A percentile compares a stretch with the other conserved stretches of the same genome.
These are phyloP conservation scores for Alnus glutinosa DNA, from an alignment of 306 rosid species.

Conservation along the genomic window DNA sequence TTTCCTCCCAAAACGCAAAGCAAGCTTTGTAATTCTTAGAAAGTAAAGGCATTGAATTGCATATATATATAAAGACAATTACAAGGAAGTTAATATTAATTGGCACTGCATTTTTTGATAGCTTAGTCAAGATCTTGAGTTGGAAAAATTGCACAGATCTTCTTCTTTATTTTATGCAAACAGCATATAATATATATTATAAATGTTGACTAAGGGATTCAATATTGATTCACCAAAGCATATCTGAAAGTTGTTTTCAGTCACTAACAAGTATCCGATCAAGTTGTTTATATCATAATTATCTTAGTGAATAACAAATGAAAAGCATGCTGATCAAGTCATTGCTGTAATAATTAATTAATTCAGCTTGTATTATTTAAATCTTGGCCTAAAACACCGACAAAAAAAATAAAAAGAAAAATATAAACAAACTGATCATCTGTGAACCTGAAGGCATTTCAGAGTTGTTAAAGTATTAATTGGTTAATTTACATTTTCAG, in stretches of 20 bases:
- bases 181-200: neutral
- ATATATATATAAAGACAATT: neutral
- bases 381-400: neutral
- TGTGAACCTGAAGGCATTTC: too few relatives aligned
- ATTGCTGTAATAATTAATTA: neutral
- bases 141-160: neutral
- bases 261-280: neutral
- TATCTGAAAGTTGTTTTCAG: neutral
- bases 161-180: neutral
- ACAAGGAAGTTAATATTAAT: neutral
- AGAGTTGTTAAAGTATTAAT: too few relatives aligned
- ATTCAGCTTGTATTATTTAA: neutral
- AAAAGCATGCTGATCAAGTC: neutral
- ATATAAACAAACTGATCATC: neutral
- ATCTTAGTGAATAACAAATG: too few relatives aligned
- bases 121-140: neutral
- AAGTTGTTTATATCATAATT: neutral
- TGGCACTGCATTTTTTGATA: neutral
- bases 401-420: neutral
- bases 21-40: neutral
- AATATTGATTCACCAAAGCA: neutral
- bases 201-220: neutral
- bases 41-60: neutral
- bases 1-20: too few relatives aligned
- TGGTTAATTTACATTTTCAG: neutral